Evolutionary conservation across 2,329 filamentous ascomycete species (phyloP), one percentile per base, ranked within the genome.

Genomic region (Ilyonectria sp.): DNA sequence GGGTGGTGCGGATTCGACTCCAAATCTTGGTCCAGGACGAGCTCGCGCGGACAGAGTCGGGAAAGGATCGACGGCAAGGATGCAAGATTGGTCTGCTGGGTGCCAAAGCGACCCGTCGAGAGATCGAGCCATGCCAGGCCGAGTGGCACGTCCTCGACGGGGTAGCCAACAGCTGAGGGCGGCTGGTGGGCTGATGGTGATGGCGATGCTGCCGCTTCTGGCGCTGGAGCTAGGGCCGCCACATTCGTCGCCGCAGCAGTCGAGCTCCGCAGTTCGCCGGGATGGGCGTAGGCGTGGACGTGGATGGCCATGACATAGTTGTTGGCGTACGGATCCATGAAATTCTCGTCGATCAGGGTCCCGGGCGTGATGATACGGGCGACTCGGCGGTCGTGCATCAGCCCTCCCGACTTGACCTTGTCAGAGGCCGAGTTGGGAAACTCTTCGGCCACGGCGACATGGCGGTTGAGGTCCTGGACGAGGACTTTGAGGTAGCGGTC

Each of bases 291-390:
- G 52, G 98, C 87, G 31, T 33, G 57, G 19, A 92, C 79, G 76
- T 97, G 89, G 54, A 98, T 88, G 43, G 93, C 92, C 78, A 98
- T 88, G 37, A 98, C 86, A 79, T 95, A 99, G 79, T 98, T 98
- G 81, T 96, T 98, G 75, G 93, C 91, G 78, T 93, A 95, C 1
- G 94, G 94, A 78, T 98, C 94, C 86, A 99, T 94, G 80, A 98
- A 99, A 75, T 94, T 95, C 82, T 99, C 96, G 80, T 99, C 96
- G 72, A 99, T 97, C 60, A 99, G 85, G 1, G 96, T 99, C 21
- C 96, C 96, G 1, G 96, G 94, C 1, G 96, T 98, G 76, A 99
- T 90, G 73, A 99, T 92, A 64, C 96, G 91, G 19, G 93, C 89
- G 15, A 99, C 94, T 73, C 86, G 91, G 29, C 96, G 92, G 78